Evolutionary conservation across 78 protist species (phyloP), one percentile per base, ranked within the genome.

Genomic region (Cavenderia fasciculata): DNA sequence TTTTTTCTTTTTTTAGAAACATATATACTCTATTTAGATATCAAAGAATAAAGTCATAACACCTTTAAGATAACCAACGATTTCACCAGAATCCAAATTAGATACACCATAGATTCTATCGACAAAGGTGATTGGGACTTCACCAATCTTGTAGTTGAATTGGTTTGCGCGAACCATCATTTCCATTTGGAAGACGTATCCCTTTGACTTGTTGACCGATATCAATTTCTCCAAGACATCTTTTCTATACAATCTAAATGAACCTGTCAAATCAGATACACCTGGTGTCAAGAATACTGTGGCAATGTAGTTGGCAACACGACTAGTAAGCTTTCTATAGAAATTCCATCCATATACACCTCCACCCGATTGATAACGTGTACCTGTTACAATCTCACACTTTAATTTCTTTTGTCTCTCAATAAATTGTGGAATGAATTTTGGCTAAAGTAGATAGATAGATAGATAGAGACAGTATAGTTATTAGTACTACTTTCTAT

Each of bases 121-220:
- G 5, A 96, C 97, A 75, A 97, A 97, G 4, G 92, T 73, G 86
- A 97, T 97, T 31, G 98, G 98, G 10, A 96, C 98, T 73, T 95
- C 38, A 12, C 36, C 27, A 34, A 7, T 2, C 0, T 1, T n/a
- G 29, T 38, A 8, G 43, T 3, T 36, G 14, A 0, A 29, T 12
- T 61, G 62, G 49, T 84, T 59, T 16, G 99, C 98, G 16, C 98
- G 59, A 14, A 92, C 95, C 52, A 94, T 85, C 73, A 97, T 96
- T 69, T 95, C 99, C 95, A 97, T 94, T 72, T 97, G 99, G 87
- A 97, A 97, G 23, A 86, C 94, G 31, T 94, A 97, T 18, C 97
- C 99, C 74, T 92, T 95, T 44, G 97, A 66, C 33, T 62, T 57
- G 16, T 82, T 66, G 29, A n/a, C 47, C 21, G 82, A 61, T 29